Evolutionary conservation across 2,329 filamentous ascomycete species (phyloP), one percentile per base, ranked within the genome.

Genomic region (Alternaria gansuensis): DNA sequence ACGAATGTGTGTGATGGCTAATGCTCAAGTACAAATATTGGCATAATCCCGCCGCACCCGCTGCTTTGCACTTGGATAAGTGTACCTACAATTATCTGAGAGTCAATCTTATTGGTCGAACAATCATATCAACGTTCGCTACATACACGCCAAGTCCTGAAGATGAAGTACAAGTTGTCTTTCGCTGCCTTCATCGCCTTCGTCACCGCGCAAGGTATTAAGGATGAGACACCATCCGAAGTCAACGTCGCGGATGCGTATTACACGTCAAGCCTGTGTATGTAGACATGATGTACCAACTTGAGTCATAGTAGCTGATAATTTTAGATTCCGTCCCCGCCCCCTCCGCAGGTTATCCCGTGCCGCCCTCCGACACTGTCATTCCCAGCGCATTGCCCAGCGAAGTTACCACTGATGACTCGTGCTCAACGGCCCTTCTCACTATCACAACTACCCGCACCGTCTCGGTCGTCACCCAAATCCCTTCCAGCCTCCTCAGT

Each of bases 181-280:
- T 60, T 77, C 48, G 64, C 79, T 39, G 69, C 76, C 62, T 64
- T 77, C 53, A 72, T 76, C 59, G 70, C 76, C 54, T 58, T 81
- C 40, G 77, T 73, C 58, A 68, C 72, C 40, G 77, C 80, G 41
- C 79, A 82, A 68, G 62, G 50, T 39, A 67, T 81, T 28, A 69
- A 72, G 8, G 60, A 80, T 57, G 21, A 65, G 82, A 6, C 81
- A 80, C 11, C n/a, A 40, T 8, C 82, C 80, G 31, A 26, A 26
- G 11, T 6, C 13, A 7, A 23, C 21, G 23, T 33, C 3, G 21
- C 34, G 21, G 29, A 11, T 6, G 14, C 31, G 5, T 34, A 34
- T 2, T n/a, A 21, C 1, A 23, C 31, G 72, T 76, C 81, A 36
- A 74, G 81, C 69, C 49, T 37, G 3, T 72, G 68, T 41, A 50